Conservation (phyloP, 2,329 filamentous ascomycete genomes). For the Claviceps pusilla region DNA sequence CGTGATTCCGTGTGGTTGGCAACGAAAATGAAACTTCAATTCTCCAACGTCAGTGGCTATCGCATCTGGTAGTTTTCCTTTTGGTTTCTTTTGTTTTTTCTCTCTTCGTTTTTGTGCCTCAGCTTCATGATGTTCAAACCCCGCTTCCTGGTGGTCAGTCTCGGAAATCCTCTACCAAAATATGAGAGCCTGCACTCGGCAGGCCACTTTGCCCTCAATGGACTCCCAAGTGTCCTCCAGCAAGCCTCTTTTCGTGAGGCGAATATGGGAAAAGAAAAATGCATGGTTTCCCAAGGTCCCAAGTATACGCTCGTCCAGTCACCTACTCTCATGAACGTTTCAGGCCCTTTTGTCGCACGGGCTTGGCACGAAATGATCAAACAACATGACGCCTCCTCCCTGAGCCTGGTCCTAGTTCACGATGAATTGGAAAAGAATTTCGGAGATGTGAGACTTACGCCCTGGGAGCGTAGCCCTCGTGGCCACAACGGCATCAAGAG, state of each 20-base stretch:
- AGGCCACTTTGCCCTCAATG: slow-evolving; percentile 61
- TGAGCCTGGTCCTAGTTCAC: slow-evolving; percentile 61
- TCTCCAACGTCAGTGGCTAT: background rate
- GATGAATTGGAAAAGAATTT: slow-evolving; percentile 69
- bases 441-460: slow-evolving; percentile 50
- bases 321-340: slow-evolving; percentile 69
- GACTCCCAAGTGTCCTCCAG: slow-evolving; percentile 31
- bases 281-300: slow-evolving; percentile 29
- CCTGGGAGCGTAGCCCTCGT: slow-evolving; percentile 47
- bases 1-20: slow-evolving; percentile 15
- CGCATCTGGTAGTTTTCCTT: background rate
- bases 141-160: slow-evolving; percentile 64
- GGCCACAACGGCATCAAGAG: slow-evolving; percentile 68
- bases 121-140: slow-evolving; percentile 21
- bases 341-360: slow-evolving; percentile 52
- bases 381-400: slow-evolving; percentile 17
- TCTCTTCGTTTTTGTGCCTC: background rate
- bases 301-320: slow-evolving; percentile 60
- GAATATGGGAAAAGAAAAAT: slow-evolving; percentile 36
- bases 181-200: slow-evolving; percentile 71
- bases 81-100: background rate
- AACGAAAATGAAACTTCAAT: background rate
- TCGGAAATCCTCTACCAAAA: slow-evolving; percentile 72
- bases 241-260: slow-evolving; percentile 35
- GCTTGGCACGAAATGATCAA: slow-evolving; percentile 47